Percentiles rank a stretch among this genome's conserved stretches.
phyloP scores from a whole-genome alignment of 768 basidiomycete genomes.

The Tubosaeta sp. region DNA sequence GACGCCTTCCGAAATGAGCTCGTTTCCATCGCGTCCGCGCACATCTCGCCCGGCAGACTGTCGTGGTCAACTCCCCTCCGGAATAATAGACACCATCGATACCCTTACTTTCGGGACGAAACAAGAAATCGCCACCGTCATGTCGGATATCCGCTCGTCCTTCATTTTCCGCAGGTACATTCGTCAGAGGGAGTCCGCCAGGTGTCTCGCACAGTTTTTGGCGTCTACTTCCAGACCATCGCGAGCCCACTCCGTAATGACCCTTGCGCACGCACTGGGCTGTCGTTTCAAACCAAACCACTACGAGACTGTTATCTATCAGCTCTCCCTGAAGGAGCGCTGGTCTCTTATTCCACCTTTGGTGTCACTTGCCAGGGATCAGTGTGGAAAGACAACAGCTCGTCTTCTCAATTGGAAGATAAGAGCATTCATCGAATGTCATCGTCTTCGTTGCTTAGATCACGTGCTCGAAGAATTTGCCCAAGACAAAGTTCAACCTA shows the following conservation, averaged over 20 bases:
- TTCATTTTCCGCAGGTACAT: constrained; percentile 26
- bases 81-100: constrained; percentile 25
- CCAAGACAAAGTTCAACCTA: constrained; percentile 42
- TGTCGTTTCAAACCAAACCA: constrained; percentile 46
- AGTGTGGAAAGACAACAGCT: constrained; percentile 45
- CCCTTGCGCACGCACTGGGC: constrained; percentile 47
- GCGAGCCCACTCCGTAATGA: constrained; percentile 43
- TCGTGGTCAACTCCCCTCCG: constrained; percentile 20
- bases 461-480: constrained; percentile 49
- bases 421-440: constrained; percentile 54
- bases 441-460: constrained; percentile 44
- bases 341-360: constrained; percentile 52
- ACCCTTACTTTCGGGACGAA: constrained; percentile 18
- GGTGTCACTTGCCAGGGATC: constrained; percentile 45
- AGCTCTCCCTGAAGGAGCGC: constrained; percentile 40
- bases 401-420: constrained; percentile 70
- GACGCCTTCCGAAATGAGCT: not conserved
- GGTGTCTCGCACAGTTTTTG: constrained; percentile 32
- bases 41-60: not conserved
- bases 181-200: constrained; percentile 30
- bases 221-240: constrained; percentile 34
- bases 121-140: constrained; percentile 3
- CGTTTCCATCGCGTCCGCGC: not conserved
- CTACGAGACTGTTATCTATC: constrained; percentile 55
- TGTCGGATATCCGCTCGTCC: constrained; percentile 19